These are phyloP conservation scores for Priceomyces carsonii DNA, from an alignment of 805 yeast species.

Conservation along the genomic window DNA sequence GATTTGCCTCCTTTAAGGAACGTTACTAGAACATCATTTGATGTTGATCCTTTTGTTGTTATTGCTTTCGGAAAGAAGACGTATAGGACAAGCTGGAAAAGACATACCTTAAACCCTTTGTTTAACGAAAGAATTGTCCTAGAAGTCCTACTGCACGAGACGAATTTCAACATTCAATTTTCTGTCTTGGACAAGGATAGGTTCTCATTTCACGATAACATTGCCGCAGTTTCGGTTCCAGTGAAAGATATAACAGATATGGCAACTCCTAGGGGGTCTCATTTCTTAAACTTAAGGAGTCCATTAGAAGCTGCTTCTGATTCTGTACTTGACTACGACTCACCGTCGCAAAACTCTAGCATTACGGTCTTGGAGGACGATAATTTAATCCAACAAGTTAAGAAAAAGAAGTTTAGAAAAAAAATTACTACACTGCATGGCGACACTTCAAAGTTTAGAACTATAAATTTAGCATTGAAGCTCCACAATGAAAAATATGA, in stretches of 20 bases:
- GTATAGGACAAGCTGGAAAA: slow-evolving; percentile 79
- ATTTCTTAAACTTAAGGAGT: background rate
- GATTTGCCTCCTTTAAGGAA: slow-evolving; percentile 79
- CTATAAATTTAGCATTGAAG: slow-evolving; percentile 38
- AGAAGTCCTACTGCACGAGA: slow-evolving; percentile 69
- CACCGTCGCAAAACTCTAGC: slow-evolving; percentile 5
- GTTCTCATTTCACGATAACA: slow-evolving; percentile 78
- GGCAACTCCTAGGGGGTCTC: slow-evolving; percentile 22
- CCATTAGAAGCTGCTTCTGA: slow-evolving; percentile 1
- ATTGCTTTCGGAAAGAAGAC: slow-evolving; percentile 87
- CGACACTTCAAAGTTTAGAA: slow-evolving; percentile 43
- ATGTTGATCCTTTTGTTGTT: slow-evolving; percentile 96
- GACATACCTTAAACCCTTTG: slow-evolving; percentile 80
- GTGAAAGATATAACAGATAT: slow-evolving; percentile 48
- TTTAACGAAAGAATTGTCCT: slow-evolving; percentile 81
- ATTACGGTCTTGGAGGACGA: slow-evolving; percentile 21
- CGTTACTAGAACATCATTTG: slow-evolving; percentile 74
- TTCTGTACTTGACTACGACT: slow-evolving; percentile 1
- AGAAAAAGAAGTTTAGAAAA: slow-evolving; percentile 31
- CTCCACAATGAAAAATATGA: slow-evolving; percentile 32
- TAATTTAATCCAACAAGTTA: slow-evolving; percentile 29
- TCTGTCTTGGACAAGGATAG: slow-evolving; percentile 83
- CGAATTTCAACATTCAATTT: slow-evolving; percentile 63
- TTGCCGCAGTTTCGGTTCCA: slow-evolving; percentile 65
- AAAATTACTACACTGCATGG: slow-evolving; percentile 26